Base-by-base conservation (phyloP, 768 basidiomycete species). In the Macrolepiota dolichaula region DNA sequence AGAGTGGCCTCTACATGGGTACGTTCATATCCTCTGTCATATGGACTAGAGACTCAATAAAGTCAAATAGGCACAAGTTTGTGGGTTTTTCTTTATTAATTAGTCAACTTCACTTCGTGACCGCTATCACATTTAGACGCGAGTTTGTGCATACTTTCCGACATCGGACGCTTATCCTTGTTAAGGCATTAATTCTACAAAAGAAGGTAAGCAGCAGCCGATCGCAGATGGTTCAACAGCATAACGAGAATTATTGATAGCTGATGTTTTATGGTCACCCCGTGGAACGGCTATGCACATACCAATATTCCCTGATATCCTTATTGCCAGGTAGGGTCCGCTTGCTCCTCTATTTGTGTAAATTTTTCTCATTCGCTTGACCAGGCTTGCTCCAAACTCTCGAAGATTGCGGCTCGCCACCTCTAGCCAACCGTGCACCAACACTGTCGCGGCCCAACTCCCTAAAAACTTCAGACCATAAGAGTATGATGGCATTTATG, bases 231-330 rank as follows among this genome's bases (percentile, higher is more conserved):
- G 12, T 3, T 3, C 4, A 12, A 2, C 25, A 13, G 19, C 13
- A 13, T 49, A 27, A 49, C 19, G 25, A 24, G 25, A 10, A 12
- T 24, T 13, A 7, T 29, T 46, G 27, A 4, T 69, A 96, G 94
- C 91, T 98, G 61, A 90, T 98, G 88, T 96, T 99, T 73, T 97
- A 85, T 68, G 96, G 96, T 5, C 93, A 96, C 69, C 96, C 96
- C 0, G 96, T 98, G 1, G 97, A 99, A 73, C 87, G 88, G 50
- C 76, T 99, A 19, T 98, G 96, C 76, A 98, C 95, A 25, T 98
- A 94, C 70, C 97, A 99, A 72, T 99, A 99, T 72, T 96, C 95
- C 0, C 80, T 98, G n/a, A 84, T 97, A 51, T 94, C 96, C 0
- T 80, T 98, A 7, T 82, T 98, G 62, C 96, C 96, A 10, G 91